Evolutionary conservation across 768 basidiomycete species (phyloP).

Genomic region (Sporobolomyces phaffii): DNA sequence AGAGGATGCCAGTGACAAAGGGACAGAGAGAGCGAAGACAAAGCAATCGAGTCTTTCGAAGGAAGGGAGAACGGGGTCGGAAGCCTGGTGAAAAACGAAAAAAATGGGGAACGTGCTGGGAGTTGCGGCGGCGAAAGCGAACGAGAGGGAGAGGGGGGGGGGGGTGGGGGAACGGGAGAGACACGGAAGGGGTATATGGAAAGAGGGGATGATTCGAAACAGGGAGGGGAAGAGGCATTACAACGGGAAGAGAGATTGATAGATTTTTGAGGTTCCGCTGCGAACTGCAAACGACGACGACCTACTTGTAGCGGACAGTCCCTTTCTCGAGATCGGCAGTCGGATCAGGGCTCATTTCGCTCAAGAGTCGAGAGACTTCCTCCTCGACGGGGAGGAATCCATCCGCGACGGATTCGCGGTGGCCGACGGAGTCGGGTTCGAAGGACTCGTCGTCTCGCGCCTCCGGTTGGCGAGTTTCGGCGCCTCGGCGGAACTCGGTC

Average conservation of each 20-base stretch:
- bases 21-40: not conserved
- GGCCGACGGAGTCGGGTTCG: not conserved
- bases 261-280: too few relatives aligned
- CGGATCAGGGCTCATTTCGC: slow-evolving; percentile 28
- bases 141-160: not conserved
- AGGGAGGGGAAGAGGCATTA: too few relatives aligned
- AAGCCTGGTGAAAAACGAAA: slow-evolving; percentile 8
- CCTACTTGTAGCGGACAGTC: too few relatives aligned
- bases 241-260: too few relatives aligned
- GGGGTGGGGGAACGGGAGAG: not conserved
- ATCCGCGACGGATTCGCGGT: too few relatives aligned
- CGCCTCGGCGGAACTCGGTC: slow-evolving; percentile 23
- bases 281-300: too few relatives aligned
- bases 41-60: too few relatives aligned
- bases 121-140: not conserved
- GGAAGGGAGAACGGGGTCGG: not conserved
- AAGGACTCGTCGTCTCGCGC: not conserved
- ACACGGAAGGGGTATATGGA: not conserved
- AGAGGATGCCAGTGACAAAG: not conserved
- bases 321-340: slow-evolving; percentile 3
- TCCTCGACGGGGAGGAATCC: slow-evolving; percentile 24
- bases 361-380: slow-evolving; percentile 35
- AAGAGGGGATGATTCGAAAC: not conserved
- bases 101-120: not conserved
- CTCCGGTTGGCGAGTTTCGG: not conserved